Percentiles rank a stretch among this genome's conserved stretches.
Conservation (phyloP, 2,329 filamentous ascomycete species). For the Fusarium veterinarium region DNA sequence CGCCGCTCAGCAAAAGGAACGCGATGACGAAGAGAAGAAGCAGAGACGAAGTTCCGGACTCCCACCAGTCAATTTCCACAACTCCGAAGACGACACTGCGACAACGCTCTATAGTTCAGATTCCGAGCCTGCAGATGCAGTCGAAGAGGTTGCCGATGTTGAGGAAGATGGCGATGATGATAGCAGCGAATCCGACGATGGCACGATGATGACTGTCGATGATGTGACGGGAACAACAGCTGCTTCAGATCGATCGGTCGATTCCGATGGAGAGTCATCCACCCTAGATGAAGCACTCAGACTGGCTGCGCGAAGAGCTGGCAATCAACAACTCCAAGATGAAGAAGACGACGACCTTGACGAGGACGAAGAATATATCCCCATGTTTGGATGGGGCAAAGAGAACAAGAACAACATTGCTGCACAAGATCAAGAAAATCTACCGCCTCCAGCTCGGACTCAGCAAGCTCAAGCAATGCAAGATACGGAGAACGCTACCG, state of each 20-base stretch:
- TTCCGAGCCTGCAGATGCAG: conserved; percentile 66
- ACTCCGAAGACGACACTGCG: conserved; percentile 72
- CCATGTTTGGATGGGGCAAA: conserved; percentile 80
- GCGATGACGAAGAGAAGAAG: conserved; percentile 70
- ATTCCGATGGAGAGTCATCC: conserved; percentile 74
- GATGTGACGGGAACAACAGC: conserved; percentile 78
- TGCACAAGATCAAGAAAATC: conserved; percentile 56
- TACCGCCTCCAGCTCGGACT: conserved; percentile 35
- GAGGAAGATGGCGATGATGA: conserved; percentile 59
- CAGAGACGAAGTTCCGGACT: conserved; percentile 74
- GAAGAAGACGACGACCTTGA: conserved; percentile 64
- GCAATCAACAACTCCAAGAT: conserved; percentile 74
- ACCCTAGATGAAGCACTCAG: conserved; percentile 82
- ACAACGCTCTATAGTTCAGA: conserved; percentile 82
- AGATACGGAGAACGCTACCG: conserved; percentile 45
- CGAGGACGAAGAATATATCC: conserved; percentile 75
- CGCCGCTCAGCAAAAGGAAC: conserved; percentile 61
- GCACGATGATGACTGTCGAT: conserved; percentile 85
- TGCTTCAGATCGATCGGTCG: conserved; percentile 68
- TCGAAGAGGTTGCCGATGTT: conserved; percentile 67
- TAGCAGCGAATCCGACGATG: conserved; percentile 75
- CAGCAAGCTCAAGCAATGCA: conserved; percentile 19
- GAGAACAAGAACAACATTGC: conserved; percentile 55
- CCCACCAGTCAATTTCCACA: conserved; percentile 72
- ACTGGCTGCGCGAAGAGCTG: conserved; percentile 79